Conservation (phyloP, 768 basidiomycete species). For the Trametes cinnabarina region DNA sequence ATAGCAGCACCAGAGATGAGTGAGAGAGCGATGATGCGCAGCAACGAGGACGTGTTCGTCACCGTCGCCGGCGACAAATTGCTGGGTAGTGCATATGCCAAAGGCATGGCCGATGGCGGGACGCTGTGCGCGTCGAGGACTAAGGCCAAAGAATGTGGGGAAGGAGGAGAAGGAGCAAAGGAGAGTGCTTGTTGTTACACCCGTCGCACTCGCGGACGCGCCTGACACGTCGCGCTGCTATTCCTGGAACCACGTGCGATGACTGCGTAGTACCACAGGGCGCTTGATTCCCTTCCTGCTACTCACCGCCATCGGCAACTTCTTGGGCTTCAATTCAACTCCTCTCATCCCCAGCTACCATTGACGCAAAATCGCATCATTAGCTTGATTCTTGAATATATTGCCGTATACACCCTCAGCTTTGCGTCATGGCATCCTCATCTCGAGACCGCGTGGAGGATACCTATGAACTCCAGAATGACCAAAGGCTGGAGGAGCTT, state of each 20-base stretch:
- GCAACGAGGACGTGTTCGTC: constrained; percentile 83
- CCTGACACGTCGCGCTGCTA: constrained; percentile 21
- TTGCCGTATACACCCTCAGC: too few relatives aligned
- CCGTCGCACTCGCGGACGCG: constrained; percentile 1
- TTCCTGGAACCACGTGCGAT: constrained; percentile 16
- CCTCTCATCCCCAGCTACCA: too few relatives aligned
- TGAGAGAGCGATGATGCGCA: constrained; percentile 85
- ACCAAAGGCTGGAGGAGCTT: constrained; percentile 78
- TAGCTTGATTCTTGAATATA: too few relatives aligned
- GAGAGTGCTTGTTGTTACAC: not conserved
- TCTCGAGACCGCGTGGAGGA: constrained; percentile 51
- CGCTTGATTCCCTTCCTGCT: too few relatives aligned
- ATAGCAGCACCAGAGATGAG: constrained; percentile 94
- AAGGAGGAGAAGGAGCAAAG: not conserved
- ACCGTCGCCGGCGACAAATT: constrained; percentile 70
- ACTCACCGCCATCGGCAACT: not conserved
- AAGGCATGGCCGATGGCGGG: constrained; percentile 22
- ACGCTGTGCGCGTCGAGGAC: constrained; percentile 15
- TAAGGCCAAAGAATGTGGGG: not conserved
- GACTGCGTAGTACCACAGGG: not conserved
- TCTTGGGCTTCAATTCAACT: not conserved
- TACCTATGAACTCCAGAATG: constrained; percentile 83
- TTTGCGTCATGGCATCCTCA: constrained; percentile 34
- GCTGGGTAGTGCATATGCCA: constrained; percentile 70
- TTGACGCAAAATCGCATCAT: too few relatives aligned